These are phyloP conservation scores for Ophiostoma himal-ulmi DNA, from an alignment of 2,329 filamentous ascomycete species.

Conservation along the genomic window DNA sequence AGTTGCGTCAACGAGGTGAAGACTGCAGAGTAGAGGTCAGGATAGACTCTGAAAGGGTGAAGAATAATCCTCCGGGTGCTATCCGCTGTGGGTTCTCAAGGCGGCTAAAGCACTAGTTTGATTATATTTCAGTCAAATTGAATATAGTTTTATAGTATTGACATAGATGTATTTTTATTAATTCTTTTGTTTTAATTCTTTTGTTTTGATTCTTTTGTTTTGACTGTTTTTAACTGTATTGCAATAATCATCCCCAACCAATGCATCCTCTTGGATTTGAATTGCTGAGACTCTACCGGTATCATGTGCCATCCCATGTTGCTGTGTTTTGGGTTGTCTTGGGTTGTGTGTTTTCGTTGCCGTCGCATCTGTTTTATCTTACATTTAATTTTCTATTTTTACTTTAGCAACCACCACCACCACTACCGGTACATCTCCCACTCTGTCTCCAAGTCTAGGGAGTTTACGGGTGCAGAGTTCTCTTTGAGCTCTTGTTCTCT, in stretches of 20 bases:
- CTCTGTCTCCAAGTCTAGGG: slow-evolving; percentile 10
- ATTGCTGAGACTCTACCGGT: slow-evolving; percentile 3
- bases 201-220: neutral
- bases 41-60: neutral
- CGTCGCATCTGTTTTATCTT: neutral
- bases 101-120: neutral
- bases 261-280: neutral
- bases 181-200: neutral
- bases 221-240: no score
- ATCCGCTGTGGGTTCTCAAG: neutral
- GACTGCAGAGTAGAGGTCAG: no score
- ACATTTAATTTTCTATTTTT: neutral
- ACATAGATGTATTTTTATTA: no score
- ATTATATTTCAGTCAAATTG: neutral
- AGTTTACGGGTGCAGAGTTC: slow-evolving; percentile 7
- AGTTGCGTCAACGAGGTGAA: neutral
- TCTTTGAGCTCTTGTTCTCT: neutral
- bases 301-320: slow-evolving; percentile 12
- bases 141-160: neutral
- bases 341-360: neutral
- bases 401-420: neutral
- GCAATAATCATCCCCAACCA: neutral
- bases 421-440: neutral
- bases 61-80: slow-evolving; percentile 2
- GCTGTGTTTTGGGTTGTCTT: neutral